These are phyloP conservation scores for Coemansia reversa DNA, from an alignment of 192 early-diverging fungal species.

Conservation along the genomic window DNA sequence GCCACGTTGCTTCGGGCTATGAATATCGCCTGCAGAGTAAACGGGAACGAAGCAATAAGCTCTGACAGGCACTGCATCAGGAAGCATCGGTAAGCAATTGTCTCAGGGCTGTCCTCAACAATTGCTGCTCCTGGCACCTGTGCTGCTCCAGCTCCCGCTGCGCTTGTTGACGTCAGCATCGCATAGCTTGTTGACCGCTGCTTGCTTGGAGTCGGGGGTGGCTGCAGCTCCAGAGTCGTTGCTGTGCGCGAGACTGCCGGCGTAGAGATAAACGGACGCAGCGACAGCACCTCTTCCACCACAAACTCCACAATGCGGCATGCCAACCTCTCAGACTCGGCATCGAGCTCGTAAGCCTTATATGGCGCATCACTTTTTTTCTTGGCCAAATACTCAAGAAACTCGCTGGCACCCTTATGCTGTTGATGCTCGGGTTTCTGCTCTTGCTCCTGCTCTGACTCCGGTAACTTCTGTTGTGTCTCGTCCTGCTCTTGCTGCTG, in stretches of 20 bases:
- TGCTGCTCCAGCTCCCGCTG: slow-evolving; percentile 3
- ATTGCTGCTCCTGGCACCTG: neutral
- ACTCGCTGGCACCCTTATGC: slow-evolving; percentile 10
- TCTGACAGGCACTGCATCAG: slow-evolving; percentile 85
- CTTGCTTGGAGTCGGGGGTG: slow-evolving; percentile 26
- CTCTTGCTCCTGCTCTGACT: neutral
- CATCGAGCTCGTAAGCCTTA: slow-evolving; percentile 40
- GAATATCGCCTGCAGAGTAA: slow-evolving; percentile 44
- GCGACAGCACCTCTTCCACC: slow-evolving; percentile 40
- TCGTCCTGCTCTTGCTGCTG: slow-evolving; percentile 6
- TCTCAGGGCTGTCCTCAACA: slow-evolving; percentile 38
- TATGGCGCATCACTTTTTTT: slow-evolving; percentile 36
- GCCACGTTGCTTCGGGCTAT: slow-evolving; percentile 27
- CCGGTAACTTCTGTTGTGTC: slow-evolving; percentile 3
- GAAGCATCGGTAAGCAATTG: slow-evolving; percentile 66
- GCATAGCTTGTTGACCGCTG: slow-evolving; percentile 17
- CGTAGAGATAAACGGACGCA: slow-evolving; percentile 23
- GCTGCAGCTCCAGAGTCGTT: slow-evolving; percentile 6
- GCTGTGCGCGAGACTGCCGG: slow-evolving; percentile 11
- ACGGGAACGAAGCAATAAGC: slow-evolving; percentile 81
- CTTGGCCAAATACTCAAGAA: slow-evolving; percentile 29
- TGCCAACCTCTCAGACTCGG: slow-evolving; percentile 43
- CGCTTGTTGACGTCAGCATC: slow-evolving; percentile 8
- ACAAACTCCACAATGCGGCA: slow-evolving; percentile 50
- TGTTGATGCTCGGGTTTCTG: slow-evolving; percentile 14